Conservation (phyloP, 1,284 basidiomycete genomes). For the Fomes fomentarius region DNA sequence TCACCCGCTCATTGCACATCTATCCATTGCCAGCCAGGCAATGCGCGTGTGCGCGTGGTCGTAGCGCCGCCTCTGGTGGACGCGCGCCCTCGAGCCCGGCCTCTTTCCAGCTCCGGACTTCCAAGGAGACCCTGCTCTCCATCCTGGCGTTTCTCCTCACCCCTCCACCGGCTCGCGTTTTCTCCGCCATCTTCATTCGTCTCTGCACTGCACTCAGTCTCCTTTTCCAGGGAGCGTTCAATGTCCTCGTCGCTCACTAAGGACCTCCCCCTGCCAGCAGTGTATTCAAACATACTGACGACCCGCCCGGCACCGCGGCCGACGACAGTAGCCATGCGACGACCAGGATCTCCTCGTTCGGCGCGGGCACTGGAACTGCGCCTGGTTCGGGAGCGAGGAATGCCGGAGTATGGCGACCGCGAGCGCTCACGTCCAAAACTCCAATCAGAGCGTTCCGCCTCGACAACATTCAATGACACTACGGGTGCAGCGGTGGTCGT, state of each 20-base stretch:
- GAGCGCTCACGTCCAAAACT: conserved; percentile 1
- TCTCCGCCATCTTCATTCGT: neutral
- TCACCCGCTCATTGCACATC: conserved; percentile 5
- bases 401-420: conserved; percentile 16
- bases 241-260: conserved; percentile 27
- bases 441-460: conserved; percentile 16
- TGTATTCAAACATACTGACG: conserved; percentile 12
- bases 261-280: conserved; percentile 6
- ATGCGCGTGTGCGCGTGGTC: neutral
- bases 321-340: conserved; percentile 21
- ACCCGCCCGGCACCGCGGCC: conserved; percentile 19
- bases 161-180: neutral
- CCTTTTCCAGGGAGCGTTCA: conserved; percentile 25
- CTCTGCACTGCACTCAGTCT: neutral
- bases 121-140: neutral
- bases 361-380: conserved; percentile 21
- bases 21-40: conserved; percentile 7
- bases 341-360: conserved; percentile 4
- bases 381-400: conserved; percentile 2
- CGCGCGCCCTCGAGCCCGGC: conserved; percentile 17
- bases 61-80: neutral
- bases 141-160: neutral
- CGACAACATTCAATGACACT: conserved; percentile 22
- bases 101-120: conserved; percentile 16
- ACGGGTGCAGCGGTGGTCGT: conserved; percentile 21